phyloP scores from a whole-genome alignment of 2,329 filamentous ascomycete species.

The Chrysoporthe cubensis region DNA sequence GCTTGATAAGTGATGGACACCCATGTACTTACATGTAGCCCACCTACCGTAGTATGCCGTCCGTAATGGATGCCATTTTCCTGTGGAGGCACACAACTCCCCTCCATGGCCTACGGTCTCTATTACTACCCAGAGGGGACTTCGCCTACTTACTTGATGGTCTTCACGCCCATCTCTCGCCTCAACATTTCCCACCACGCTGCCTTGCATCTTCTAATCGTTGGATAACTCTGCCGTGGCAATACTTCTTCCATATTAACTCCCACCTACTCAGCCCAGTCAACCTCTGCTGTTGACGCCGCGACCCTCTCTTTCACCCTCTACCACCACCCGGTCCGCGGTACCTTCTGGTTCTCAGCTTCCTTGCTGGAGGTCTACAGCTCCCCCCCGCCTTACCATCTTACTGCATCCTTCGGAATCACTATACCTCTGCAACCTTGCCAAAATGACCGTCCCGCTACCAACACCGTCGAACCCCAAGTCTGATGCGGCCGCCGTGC shows the following conservation, averaged over 20 bases:
- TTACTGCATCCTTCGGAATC: slow-evolving; percentile 11
- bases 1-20: slow-evolving; percentile 26
- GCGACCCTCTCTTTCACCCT: slow-evolving; percentile 37
- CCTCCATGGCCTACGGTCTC: slow-evolving; percentile 14
- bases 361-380: slow-evolving; percentile 19
- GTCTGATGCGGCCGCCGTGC: slow-evolving; percentile 48
- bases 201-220: slow-evolving; percentile 41
- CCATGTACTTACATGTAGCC: slow-evolving; percentile 27
- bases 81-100: slow-evolving; percentile 13
- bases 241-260: slow-evolving; percentile 47
- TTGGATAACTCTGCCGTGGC: slow-evolving; percentile 27
- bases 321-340: slow-evolving; percentile 26
- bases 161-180: slow-evolving; percentile 28
- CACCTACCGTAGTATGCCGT: slow-evolving; percentile 11
- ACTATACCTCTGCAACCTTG: slow-evolving; percentile 1
- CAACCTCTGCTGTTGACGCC: slow-evolving; percentile 35
- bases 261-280: slow-evolving; percentile 48
- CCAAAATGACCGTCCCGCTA: slow-evolving; percentile 54
- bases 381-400: slow-evolving; percentile 11
- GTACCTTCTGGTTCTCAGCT: slow-evolving; percentile 28
- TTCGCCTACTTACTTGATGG: slow-evolving; percentile 25
- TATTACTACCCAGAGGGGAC: slow-evolving; percentile 19
- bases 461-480: slow-evolving; percentile 42
- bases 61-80: slow-evolving; percentile 19
- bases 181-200: slow-evolving; percentile 39